Conservation (phyloP, 768 basidiomycete species). For the Mycena filopes region DNA sequence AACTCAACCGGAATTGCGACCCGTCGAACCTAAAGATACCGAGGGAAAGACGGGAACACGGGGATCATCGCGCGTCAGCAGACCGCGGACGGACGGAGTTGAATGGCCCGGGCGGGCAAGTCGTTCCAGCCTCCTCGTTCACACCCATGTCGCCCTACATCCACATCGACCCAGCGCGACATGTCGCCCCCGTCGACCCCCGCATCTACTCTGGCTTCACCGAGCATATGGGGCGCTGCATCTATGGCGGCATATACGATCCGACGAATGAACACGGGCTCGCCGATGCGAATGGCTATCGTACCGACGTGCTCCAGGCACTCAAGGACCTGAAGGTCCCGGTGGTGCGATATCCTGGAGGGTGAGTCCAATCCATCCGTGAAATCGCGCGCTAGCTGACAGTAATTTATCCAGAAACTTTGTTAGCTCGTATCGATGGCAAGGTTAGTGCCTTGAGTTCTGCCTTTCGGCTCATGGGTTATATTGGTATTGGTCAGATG, state of each 20-base stretch:
- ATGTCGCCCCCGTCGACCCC: constrained; percentile 56
- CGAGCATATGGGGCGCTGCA: constrained; percentile 69
- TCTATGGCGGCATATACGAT: constrained; percentile 61
- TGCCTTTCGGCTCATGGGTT: too few relatives aligned
- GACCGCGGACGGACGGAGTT: neutral
- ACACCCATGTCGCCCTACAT: constrained; percentile 41
- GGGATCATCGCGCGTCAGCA: neutral
- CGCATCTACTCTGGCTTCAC: constrained; percentile 71
- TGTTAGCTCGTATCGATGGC: constrained; percentile 67
- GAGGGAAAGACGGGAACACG: too few relatives aligned
- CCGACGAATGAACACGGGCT: constrained; percentile 48
- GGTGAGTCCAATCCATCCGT: constrained; percentile 40
- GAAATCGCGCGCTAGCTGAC: neutral
- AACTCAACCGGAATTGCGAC: too few relatives aligned
- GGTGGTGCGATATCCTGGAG: constrained; percentile 64
- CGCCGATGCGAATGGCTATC: constrained; percentile 55
- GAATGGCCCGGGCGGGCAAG: constrained; percentile 5
- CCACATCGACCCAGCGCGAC: constrained; percentile 53
- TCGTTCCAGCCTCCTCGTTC: too few relatives aligned
- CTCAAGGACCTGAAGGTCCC: constrained; percentile 59
- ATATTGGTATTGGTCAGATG: too few relatives aligned
- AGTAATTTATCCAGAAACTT: constrained; percentile 50
- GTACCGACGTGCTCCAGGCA: constrained; percentile 61
- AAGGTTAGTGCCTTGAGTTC: constrained; percentile 40
- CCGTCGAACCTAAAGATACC: too few relatives aligned